phyloP scores from a whole-genome alignment of 257 asterid genomes.

The Rauvolfia tetraphylla region DNA sequence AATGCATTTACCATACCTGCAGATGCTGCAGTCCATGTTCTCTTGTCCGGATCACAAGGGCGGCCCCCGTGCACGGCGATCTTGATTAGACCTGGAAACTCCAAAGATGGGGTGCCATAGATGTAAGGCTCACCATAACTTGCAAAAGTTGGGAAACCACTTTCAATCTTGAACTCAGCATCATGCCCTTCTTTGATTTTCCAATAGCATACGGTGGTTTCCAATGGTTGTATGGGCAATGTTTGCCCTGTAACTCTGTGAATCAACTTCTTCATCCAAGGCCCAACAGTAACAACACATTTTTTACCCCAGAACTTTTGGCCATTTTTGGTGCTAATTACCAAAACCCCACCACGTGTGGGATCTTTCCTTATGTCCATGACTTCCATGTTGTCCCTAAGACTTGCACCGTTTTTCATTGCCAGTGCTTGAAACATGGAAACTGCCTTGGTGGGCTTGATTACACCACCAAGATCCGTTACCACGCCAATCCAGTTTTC shows the following conservation, averaged over 20 bases:
- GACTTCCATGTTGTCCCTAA: constrained; percentile 56
- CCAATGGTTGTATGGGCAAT: constrained; percentile 77
- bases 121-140: constrained; percentile 71
- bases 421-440: constrained; percentile 88
- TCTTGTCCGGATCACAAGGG: constrained; percentile 57
- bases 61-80: constrained; percentile 67
- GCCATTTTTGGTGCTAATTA: constrained; percentile 24
- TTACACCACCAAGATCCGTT: constrained; percentile 65
- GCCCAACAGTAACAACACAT: constrained; percentile 76
- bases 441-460: constrained; percentile 91
- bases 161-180: constrained; percentile 54
- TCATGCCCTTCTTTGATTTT: constrained; percentile 60
- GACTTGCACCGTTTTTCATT: constrained; percentile 48
- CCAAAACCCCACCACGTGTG: constrained; percentile 32
- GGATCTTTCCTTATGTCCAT: constrained; percentile 29
- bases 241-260: constrained; percentile 34
- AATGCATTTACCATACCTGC: constrained; percentile 15
- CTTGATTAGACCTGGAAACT: constrained; percentile 79
- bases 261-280: constrained; percentile 63
- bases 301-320: constrained; percentile 37
- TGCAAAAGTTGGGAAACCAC: constrained; percentile 75
- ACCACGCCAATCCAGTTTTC: constrained; percentile 72
- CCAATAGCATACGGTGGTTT: constrained; percentile 69
- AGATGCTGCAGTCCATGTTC: constrained; percentile 52
- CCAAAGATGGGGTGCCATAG: constrained; percentile 86